These are phyloP conservation scores for Botryotinia globosa DNA, from an alignment of 2,329 filamentous ascomycete genomes.

Conservation along the genomic window DNA sequence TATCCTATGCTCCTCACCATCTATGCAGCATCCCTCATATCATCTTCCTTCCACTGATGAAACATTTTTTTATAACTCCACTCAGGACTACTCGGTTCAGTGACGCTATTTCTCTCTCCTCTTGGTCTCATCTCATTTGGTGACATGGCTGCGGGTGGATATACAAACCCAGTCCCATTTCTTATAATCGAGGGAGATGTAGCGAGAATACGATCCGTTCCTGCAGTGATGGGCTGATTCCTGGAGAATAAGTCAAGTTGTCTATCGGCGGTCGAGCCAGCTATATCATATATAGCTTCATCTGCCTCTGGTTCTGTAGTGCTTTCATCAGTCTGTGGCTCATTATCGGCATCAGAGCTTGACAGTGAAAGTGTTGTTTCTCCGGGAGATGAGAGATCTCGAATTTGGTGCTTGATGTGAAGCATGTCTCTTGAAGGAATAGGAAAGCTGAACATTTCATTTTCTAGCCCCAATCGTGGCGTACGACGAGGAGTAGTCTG, in stretches of 20 bases:
- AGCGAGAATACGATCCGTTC: constrained; percentile 34
- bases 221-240: constrained; percentile 34
- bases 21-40: constrained; percentile 7
- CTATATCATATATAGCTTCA: constrained; percentile 9
- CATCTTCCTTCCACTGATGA: constrained; percentile 22
- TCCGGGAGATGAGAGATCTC: constrained; percentile 33
- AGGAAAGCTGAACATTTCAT: constrained; percentile 24
- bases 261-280: not conserved
- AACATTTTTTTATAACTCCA: constrained; percentile 26
- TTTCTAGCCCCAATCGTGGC: constrained; percentile 19
- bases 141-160: constrained; percentile 18
- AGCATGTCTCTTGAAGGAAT: constrained; percentile 17
- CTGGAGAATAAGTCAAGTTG: constrained; percentile 34
- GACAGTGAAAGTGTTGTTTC: constrained; percentile 33
- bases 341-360: constrained; percentile 35
- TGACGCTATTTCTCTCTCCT: constrained; percentile 4
- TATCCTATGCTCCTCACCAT: not conserved
- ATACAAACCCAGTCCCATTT: constrained; percentile 18
- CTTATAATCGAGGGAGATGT: constrained; percentile 28
- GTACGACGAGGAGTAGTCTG: constrained; percentile 26
- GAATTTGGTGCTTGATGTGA: constrained; percentile 24
- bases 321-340: constrained; percentile 37
- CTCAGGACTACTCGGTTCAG: constrained; percentile 28
- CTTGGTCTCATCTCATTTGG: not conserved
- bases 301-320: constrained; percentile 29